These are phyloP conservation scores for Pseudoscleropodium purum DNA, from an alignment of 225 moss, liverwort and hornwort genomes.

Conservation along the genomic window DNA sequence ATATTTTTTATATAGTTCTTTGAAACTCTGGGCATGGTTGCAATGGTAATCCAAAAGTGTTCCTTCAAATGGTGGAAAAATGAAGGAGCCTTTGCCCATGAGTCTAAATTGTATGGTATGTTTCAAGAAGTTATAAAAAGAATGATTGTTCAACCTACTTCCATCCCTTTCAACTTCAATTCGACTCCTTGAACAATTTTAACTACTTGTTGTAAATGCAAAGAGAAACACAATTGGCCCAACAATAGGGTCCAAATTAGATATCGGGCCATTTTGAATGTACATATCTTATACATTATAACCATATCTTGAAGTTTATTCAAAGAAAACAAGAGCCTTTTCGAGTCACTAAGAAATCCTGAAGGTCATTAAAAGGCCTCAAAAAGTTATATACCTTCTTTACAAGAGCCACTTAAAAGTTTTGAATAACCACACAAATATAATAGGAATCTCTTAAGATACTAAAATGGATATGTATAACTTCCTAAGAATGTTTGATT, in stretches of 20 bases:
- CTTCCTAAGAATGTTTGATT: not conserved
- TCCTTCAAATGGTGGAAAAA: not conserved
- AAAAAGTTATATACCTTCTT: not conserved
- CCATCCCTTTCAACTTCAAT: not conserved
- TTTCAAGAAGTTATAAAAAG: rapidly evolving
- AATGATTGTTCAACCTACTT: not conserved
- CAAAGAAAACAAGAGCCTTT: not conserved
- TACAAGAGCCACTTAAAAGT: not conserved
- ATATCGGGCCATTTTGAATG: not conserved
- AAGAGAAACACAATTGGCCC: not conserved
- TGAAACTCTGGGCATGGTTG: rapidly evolving
- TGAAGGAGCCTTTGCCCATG: not conserved
- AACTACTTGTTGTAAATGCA: not conserved
- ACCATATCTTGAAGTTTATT: not conserved
- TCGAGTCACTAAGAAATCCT: not conserved
- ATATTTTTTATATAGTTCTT: not conserved
- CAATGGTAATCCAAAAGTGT: not conserved
- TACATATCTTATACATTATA: not conserved
- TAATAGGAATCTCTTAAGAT: not conserved
- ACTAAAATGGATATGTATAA: not conserved
- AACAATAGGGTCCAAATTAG: not conserved
- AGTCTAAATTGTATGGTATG: rapidly evolving
- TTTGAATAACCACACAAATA: not conserved
- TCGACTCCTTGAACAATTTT: rapidly evolving
- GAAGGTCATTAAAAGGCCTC: not conserved